Evolutionary conservation across 139 green algal genomes (phyloP).

Genomic region (Closterium sp.): DNA sequence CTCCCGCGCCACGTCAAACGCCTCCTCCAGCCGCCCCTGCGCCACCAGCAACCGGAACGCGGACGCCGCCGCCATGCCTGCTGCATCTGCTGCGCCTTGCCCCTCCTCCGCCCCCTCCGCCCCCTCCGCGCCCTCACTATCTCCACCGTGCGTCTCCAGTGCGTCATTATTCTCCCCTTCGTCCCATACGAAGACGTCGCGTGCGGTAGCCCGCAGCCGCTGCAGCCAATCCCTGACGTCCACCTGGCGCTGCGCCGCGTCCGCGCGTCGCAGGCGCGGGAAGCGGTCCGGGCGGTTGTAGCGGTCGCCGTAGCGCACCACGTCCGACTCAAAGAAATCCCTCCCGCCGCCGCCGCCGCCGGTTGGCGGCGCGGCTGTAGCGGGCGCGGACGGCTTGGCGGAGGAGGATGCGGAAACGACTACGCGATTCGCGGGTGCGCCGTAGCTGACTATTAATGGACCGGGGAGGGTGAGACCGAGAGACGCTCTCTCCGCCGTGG

Average conservation of each 20-base stretch:
- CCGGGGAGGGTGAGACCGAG: neutral
- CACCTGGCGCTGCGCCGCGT: neutral
- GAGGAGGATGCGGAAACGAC: neutral
- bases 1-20: neutral
- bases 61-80: neutral
- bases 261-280: neutral
- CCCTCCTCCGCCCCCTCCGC: neutral
- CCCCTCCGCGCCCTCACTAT: neutral
- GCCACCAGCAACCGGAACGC: neutral
- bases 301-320: conserved; percentile 9
- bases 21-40: conserved; percentile 9
- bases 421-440: neutral
- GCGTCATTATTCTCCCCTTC: neutral
- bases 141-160: neutral
- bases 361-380: neutral
- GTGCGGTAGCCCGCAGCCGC: neutral
- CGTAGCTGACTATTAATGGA: too few relatives aligned
- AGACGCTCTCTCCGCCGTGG: too few relatives aligned
- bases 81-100: too few relatives aligned
- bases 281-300: conserved; percentile 33
- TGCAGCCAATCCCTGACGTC: conserved; percentile 3
- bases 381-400: neutral
- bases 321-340: conserved; percentile 5
- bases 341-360: neutral
- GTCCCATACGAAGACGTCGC: neutral